Evolutionary conservation across 495 filamentous ascomycete species (phyloP).

Genomic region (Parmelia sp.): DNA sequence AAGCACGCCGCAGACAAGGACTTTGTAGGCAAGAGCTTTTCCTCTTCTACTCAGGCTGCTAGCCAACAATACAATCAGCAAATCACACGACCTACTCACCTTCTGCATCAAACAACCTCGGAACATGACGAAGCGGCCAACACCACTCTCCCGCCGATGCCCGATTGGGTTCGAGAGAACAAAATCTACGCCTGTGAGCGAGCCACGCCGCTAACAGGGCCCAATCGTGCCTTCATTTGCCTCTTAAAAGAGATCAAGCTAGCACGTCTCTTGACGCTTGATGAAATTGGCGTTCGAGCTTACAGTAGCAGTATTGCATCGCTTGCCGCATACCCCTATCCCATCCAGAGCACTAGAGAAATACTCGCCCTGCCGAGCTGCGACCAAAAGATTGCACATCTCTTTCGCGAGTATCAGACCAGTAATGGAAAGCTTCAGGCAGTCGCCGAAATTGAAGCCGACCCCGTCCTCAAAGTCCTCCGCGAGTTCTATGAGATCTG

Average conservation of each 20-base stretch:
- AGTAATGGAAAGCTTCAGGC: conserved; percentile 53
- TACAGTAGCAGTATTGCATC: conserved; percentile 84
- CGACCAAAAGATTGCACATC: conserved; percentile 66
- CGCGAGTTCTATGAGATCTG: conserved; percentile 73
- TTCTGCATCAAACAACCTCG: conserved; percentile 62
- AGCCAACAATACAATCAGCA: background rate
- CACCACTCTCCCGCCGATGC: conserved; percentile 49
- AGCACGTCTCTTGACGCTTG: conserved; percentile 60
- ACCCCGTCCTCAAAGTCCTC: conserved; percentile 57
- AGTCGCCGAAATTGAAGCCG: conserved; percentile 55
- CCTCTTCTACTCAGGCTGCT: conserved; percentile 22
- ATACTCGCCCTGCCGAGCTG: conserved; percentile 73
- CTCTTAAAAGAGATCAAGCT: conserved; percentile 69
- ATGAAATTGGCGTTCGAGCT: conserved; percentile 76
- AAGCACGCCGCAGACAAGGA: conserved; percentile 23
- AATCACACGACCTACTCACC: background rate
- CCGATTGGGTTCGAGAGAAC: conserved; percentile 60
- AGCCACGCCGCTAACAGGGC: conserved; percentile 58
- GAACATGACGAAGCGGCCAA: conserved; percentile 54
- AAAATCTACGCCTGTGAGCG: conserved; percentile 78
- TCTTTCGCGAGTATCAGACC: conserved; percentile 70
- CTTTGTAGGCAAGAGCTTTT: conserved; percentile 25
- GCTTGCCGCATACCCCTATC: conserved; percentile 74
- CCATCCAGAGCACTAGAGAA: conserved; percentile 49
- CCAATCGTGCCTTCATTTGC: conserved; percentile 71